Percentiles rank a stretch among this genome's conserved stretches.
phyloP scores from a whole-genome alignment of 805 yeast species.

The Jamesozyma lodderae region DNA sequence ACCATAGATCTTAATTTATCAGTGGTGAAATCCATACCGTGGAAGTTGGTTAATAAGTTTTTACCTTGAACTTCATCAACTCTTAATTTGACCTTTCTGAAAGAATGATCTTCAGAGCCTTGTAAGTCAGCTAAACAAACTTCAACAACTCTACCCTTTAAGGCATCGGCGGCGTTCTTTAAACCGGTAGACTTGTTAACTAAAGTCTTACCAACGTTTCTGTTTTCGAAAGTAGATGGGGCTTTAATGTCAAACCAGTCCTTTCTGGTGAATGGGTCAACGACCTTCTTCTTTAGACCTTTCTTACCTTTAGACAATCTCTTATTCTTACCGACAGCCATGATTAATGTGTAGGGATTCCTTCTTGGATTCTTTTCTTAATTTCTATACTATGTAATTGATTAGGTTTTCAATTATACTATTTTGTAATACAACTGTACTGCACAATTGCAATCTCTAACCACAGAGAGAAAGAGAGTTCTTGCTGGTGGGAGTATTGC shows the following conservation, averaged over 20 bases:
- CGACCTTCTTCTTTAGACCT: constrained; percentile 97
- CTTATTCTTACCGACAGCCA: constrained; percentile 87
- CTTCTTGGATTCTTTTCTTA: too few relatives aligned
- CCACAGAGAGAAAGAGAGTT: too few relatives aligned
- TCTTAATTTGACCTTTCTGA: constrained; percentile 94
- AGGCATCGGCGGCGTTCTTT: constrained; percentile 94
- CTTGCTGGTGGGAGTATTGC: too few relatives aligned
- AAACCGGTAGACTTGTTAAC: constrained; percentile 98
- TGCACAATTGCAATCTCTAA: too few relatives aligned
- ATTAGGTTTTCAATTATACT: too few relatives aligned
- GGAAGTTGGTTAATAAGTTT: constrained; percentile 97
- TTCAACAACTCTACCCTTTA: constrained; percentile 95
- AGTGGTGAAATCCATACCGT: constrained; percentile 95
- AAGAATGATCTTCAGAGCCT: constrained; percentile 97
- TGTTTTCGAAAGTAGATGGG: constrained; percentile 95
- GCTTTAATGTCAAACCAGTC: constrained; percentile 98
- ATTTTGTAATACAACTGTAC: too few relatives aligned
- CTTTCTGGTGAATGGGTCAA: constrained; percentile 98
- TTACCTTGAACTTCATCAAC: constrained; percentile 99
- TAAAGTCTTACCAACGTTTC: constrained; percentile 96
- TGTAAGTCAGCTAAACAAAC: constrained; percentile 94
- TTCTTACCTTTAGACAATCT: constrained; percentile 81
- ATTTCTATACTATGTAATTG: too few relatives aligned
- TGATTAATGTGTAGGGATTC: constrained; percentile 19
- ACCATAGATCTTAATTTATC: constrained; percentile 95